phyloP scores from a whole-genome alignment of 2,329 filamentous ascomycete species.

The Cercospora beticola region DNA sequence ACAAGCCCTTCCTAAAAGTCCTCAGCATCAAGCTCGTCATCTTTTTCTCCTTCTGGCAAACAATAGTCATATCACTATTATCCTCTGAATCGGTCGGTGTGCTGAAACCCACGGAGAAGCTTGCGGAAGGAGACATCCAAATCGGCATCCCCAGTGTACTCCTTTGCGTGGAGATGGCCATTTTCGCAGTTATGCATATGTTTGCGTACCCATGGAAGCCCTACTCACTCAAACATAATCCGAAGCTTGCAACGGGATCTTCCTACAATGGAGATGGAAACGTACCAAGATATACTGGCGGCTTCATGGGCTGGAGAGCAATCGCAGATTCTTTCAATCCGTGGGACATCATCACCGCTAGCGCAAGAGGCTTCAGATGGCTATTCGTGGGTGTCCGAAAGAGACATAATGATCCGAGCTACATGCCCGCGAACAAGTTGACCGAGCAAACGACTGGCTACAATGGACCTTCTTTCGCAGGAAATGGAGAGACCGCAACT shows the following conservation, averaged over 20 bases:
- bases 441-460: constrained; percentile 23
- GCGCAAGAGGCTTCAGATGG: constrained; percentile 76
- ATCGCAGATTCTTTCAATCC: constrained; percentile 72
- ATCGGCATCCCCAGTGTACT: constrained; percentile 76
- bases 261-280: constrained; percentile 24
- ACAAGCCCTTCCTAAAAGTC: constrained; percentile 76
- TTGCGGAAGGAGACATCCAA: constrained; percentile 74
- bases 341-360: constrained; percentile 79
- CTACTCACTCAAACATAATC: constrained; percentile 54
- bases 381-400: constrained; percentile 70
- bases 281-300: constrained; percentile 56
- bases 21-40: constrained; percentile 87
- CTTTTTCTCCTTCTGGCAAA: constrained; percentile 89
- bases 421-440: constrained; percentile 32
- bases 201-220: constrained; percentile 78
- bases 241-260: constrained; percentile 28
- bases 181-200: constrained; percentile 74
- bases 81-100: constrained; percentile 58
- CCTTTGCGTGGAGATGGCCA: constrained; percentile 80
- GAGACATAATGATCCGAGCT: constrained; percentile 49
- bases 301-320: constrained; percentile 64
- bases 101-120: constrained; percentile 59
- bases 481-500: constrained; percentile 26
- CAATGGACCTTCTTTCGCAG: constrained; percentile 25
- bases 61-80: constrained; percentile 61